A percentile compares a stretch with the other conserved stretches of the same genome.
These are phyloP conservation scores for Cladophialophora yegresii DNA, from an alignment of 2,329 filamentous ascomycete genomes.

Conservation along the genomic window DNA sequence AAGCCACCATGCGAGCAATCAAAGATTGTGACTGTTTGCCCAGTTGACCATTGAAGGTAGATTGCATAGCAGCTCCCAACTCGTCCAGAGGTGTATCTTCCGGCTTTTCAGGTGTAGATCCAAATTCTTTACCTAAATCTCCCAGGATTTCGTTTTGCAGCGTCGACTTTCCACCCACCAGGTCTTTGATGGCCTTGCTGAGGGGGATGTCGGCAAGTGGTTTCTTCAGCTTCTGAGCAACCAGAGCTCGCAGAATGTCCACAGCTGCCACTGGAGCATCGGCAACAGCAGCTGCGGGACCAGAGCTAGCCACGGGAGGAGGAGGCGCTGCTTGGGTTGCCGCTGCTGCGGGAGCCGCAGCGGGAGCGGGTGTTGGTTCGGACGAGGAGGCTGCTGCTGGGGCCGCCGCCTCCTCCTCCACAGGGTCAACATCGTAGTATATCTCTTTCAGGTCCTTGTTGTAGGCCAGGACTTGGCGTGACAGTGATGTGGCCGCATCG, in stretches of 20 bases:
- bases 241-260: slow-evolving; percentile 83
- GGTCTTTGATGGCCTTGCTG: slow-evolving; percentile 96
- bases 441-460: slow-evolving; percentile 99
- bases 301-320: slow-evolving; percentile 68
- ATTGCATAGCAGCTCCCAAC: slow-evolving; percentile 90
- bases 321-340: slow-evolving; percentile 49
- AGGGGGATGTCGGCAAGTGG: slow-evolving; percentile 81
- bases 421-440: slow-evolving; percentile 96
- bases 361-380: slow-evolving; percentile 54
- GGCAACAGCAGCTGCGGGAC: slow-evolving; percentile 81
- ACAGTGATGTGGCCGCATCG: slow-evolving; percentile 92
- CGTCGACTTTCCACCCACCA: slow-evolving; percentile 97
- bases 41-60: slow-evolving; percentile 97
- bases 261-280: slow-evolving; percentile 86
- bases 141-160: slow-evolving; percentile 98
- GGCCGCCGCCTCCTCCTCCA: slow-evolving; percentile 84
- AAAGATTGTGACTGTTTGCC: slow-evolving; percentile 95
- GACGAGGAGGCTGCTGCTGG: slow-evolving; percentile 47
- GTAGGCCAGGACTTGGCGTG: slow-evolving; percentile 97
- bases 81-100: slow-evolving; percentile 97
- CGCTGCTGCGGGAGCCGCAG: slow-evolving; percentile 57
- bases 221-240: slow-evolving; percentile 99
- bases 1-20: slow-evolving; percentile 91
- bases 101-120: slow-evolving; percentile 95
- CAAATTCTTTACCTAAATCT: slow-evolving; percentile 97